Percentiles rank a stretch among this genome's conserved stretches.
phyloP scores from a whole-genome alignment of 352 stramenopile species.

The Phytophthora sansomeana region DNA sequence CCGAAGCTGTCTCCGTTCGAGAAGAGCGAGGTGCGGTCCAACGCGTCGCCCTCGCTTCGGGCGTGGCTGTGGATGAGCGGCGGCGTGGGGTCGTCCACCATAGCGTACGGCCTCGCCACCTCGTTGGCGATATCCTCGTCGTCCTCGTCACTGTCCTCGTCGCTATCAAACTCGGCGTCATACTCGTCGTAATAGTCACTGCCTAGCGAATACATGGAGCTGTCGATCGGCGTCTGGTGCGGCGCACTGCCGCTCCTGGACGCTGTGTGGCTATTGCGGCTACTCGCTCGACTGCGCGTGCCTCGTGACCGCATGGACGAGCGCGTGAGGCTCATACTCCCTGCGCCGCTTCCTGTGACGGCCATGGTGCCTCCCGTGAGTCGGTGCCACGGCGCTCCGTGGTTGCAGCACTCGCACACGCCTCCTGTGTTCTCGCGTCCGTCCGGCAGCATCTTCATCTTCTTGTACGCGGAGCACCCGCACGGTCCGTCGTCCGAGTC shows the following conservation, averaged over 20 bases:
- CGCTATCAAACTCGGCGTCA: conserved; percentile 51
- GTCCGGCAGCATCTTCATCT: conserved; percentile 46
- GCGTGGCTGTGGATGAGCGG: conserved; percentile 33
- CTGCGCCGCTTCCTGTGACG: conserved; percentile 26
- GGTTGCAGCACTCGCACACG: conserved; percentile 73
- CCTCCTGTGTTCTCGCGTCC: conserved; percentile 59
- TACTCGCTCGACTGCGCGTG: conserved; percentile 40
- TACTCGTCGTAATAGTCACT: conserved; percentile 61
- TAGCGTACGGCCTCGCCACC: conserved; percentile 61
- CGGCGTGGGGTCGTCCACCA: conserved; percentile 41
- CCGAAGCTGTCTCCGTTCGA: conserved; percentile 65
- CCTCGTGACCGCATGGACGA: conserved; percentile 32
- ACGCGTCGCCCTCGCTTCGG: conserved; percentile 33
- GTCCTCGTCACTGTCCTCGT: conserved; percentile 55
- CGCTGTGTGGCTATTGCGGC: conserved; percentile 39
- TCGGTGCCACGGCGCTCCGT: conserved; percentile 78
- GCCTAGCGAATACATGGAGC: conserved; percentile 45
- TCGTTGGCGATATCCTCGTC: conserved; percentile 83
- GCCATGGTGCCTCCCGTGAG: conserved; percentile 58
- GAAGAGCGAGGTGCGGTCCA: conserved; percentile 55
- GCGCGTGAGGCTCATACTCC: conserved; percentile 12
- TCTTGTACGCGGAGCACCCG: conserved; percentile 69
- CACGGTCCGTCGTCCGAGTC: conserved; percentile 50
- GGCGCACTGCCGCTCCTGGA: conserved; percentile 21
- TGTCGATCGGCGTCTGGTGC: conserved; percentile 23